phyloP scores from a whole-genome alignment of 352 stramenopile species.

The Globisporangium iwayamae region DNA sequence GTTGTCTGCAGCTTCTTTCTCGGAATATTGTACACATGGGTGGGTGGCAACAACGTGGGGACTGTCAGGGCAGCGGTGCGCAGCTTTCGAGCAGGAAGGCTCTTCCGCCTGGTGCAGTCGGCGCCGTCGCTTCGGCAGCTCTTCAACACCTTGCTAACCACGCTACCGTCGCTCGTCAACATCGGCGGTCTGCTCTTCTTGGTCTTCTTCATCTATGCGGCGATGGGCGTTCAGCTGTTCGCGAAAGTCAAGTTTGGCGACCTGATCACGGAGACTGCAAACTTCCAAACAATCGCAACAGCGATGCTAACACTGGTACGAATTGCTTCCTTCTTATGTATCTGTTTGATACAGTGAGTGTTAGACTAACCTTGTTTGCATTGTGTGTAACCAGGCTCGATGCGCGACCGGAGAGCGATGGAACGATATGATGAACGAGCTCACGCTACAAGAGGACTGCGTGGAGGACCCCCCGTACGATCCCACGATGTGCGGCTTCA shows the following conservation, averaged over 20 bases:
- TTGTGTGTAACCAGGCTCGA: constrained; percentile 55
- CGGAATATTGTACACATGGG: constrained; percentile 46
- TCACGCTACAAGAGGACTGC: constrained; percentile 53
- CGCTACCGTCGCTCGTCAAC: constrained; percentile 83
- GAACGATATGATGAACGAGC: constrained; percentile 90
- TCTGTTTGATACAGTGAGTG: background rate
- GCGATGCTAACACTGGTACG: constrained; percentile 64
- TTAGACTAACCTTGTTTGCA: constrained; percentile 18
- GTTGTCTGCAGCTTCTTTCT: constrained; percentile 48
- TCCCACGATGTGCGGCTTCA: constrained; percentile 58
- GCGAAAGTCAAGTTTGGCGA: constrained; percentile 73
- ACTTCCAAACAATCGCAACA: constrained; percentile 85
- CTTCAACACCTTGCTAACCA: constrained; percentile 87
- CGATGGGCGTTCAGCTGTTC: constrained; percentile 89
- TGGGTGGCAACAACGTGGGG: constrained; percentile 38
- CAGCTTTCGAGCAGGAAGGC: constrained; percentile 78
- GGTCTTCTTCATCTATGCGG: constrained; percentile 91
- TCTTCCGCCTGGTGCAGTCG: constrained; percentile 71
- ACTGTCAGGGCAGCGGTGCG: constrained; percentile 65
- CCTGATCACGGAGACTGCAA: constrained; percentile 65
- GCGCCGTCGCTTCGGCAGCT: constrained; percentile 77
- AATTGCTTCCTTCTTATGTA: background rate
- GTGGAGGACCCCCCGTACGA: constrained; percentile 45
- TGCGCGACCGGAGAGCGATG: constrained; percentile 91
- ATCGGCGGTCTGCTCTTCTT: constrained; percentile 86